These are phyloP conservation scores for Eucommia ulmoides DNA, from an alignment of 257 asterid genomes.

Conservation along the genomic window DNA sequence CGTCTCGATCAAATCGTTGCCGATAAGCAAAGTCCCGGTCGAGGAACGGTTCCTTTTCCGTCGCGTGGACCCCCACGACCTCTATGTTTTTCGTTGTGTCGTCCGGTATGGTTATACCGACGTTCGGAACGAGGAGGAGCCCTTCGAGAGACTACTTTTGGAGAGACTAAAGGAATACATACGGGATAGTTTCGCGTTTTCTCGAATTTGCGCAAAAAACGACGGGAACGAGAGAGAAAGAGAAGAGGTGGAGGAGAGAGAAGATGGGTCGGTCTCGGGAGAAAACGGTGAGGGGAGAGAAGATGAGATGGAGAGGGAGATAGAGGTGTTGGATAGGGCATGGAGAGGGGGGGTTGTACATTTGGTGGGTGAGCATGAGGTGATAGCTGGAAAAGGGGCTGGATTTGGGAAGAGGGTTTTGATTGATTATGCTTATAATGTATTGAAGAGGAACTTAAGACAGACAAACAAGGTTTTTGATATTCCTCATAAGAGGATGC, in stretches of 20 bases:
- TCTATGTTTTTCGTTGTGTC: conserved; percentile 38
- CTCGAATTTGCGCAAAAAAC: conserved; percentile 1
- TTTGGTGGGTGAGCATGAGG: conserved; percentile 59
- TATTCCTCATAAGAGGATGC: conserved; percentile 51
- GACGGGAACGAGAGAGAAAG: background rate
- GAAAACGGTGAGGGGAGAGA: background rate
- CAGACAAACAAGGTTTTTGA: conserved; percentile 36
- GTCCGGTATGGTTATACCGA: conserved; percentile 56
- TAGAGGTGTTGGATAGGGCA: conserved; percentile 29
- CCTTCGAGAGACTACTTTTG: conserved; percentile 24
- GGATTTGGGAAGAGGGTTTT: conserved; percentile 26
- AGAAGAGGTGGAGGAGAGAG: background rate
- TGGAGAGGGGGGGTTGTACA: conserved; percentile 39
- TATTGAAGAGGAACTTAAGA: conserved; percentile 45
- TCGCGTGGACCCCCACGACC: conserved; percentile 28
- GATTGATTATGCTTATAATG: conserved; percentile 40
- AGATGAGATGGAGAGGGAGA: conserved; percentile 7
- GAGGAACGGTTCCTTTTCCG: conserved; percentile 47
- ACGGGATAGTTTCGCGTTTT: conserved; percentile 8
- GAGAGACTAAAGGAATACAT: conserved; percentile 29
- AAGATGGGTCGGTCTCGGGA: background rate
- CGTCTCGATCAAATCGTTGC: conserved; percentile 42
- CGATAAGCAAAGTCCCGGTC: conserved; percentile 30
- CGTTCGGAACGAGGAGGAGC: conserved; percentile 22
- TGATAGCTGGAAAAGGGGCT: conserved; percentile 35